These are phyloP conservation scores for Leucosporidium scottii DNA, from an alignment of 768 basidiomycete species.

Conservation along the genomic window DNA sequence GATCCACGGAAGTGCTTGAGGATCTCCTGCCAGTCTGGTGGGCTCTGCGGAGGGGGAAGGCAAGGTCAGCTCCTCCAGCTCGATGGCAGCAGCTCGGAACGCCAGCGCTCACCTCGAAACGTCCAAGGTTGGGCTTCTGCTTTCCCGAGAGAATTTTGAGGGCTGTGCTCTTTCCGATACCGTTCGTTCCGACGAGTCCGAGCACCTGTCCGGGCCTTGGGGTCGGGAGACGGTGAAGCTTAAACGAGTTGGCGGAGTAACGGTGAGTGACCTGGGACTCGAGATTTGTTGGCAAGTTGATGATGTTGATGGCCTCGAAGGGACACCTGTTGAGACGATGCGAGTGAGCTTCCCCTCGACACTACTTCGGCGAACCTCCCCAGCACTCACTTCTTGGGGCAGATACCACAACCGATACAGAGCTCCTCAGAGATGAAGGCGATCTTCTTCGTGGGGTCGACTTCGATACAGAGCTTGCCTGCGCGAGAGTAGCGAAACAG, in stretches of 20 bases:
- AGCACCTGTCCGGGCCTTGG: slow-evolving; percentile 96
- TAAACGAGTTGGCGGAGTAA: slow-evolving; percentile 97
- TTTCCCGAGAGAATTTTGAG: slow-evolving; percentile 95
- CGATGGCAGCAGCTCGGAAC: not conserved
- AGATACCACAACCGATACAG: slow-evolving; percentile 99
- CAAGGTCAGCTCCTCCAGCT: not conserved
- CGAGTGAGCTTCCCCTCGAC: not conserved
- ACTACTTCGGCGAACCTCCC: not conserved
- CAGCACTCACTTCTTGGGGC: slow-evolving; percentile 84
- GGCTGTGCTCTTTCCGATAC: slow-evolving; percentile 98
- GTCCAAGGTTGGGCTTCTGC: slow-evolving; percentile 92
- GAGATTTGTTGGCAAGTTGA: slow-evolving; percentile 96
- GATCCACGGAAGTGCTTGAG: slow-evolving; percentile 97
- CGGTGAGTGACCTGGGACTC: slow-evolving; percentile 95
- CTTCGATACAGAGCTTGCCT: slow-evolving; percentile 98
- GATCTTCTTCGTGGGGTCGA: slow-evolving; percentile 74
- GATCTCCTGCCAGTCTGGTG: slow-evolving; percentile 98
- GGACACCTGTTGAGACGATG: slow-evolving; percentile 65
- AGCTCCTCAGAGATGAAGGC: slow-evolving; percentile 98
- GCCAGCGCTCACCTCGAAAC: slow-evolving; percentile 68
- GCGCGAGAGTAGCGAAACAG: not conserved
- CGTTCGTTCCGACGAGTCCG: slow-evolving; percentile 97
- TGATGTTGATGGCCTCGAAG: slow-evolving; percentile 97
- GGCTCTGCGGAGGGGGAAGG: slow-evolving; percentile 56
- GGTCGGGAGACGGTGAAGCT: slow-evolving; percentile 93